These are phyloP conservation scores for Xylaria sp. DNA, from an alignment of 2,329 filamentous ascomycete genomes.

Conservation along the genomic window DNA sequence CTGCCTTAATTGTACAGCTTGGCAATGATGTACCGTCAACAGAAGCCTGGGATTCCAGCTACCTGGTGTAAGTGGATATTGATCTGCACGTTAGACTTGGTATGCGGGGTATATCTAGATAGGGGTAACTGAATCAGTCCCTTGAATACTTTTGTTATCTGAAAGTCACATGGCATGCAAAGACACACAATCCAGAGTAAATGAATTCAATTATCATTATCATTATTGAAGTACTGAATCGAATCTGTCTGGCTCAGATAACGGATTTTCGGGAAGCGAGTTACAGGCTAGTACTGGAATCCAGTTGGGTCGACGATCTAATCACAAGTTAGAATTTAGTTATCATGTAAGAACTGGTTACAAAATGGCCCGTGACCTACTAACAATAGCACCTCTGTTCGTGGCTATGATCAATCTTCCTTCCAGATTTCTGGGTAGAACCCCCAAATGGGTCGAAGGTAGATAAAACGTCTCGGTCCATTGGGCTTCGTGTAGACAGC, in stretches of 20 bases:
- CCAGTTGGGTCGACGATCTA: not conserved
- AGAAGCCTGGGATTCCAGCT: conserved; percentile 1
- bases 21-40: conserved; percentile 7
- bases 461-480: not conserved
- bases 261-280: not conserved
- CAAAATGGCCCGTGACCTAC: not conserved
- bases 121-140: not conserved
- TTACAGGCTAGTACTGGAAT: not conserved
- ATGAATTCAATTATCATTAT: not conserved
- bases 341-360: not conserved
- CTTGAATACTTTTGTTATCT: not conserved
- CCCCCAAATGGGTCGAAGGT: not conserved
- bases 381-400: not conserved
- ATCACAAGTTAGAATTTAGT: not conserved
- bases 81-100: conserved; percentile 17
- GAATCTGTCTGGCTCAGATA: not conserved
- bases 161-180: not conserved
- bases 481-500: not conserved
- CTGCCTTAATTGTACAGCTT: conserved; percentile 22
- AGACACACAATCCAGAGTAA: not conserved
- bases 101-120: conserved; percentile 3
- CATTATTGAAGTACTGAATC: not conserved
- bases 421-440: not conserved
- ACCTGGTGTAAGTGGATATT: conserved; percentile 11
- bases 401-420: not conserved